Evolutionary conservation across 495 filamentous ascomycete species (phyloP), one percentile per base, ranked within the genome.

Genomic region (Hamigera avellanea): DNA sequence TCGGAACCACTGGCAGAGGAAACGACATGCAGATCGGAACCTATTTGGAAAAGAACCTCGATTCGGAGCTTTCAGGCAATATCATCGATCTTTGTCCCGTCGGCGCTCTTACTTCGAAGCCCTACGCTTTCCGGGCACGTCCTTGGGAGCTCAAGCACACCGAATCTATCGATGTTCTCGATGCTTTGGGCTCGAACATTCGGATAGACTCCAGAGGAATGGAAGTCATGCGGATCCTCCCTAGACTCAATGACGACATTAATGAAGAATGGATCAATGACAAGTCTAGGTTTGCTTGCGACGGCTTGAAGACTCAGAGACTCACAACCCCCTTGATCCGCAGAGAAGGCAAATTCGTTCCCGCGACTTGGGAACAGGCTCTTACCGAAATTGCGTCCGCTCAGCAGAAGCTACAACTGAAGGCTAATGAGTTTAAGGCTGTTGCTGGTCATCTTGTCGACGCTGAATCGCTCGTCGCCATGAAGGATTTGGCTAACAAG

Each of bases 241-340:
- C 91, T 12, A 73, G 91, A 46, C 72, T 96, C 33, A 98, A 96
- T 54, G 91, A 98, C 47, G 87, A 96, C 53, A 75, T 98, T 42
- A 98, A 98, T 57, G 91, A 98, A 62, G 91, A 96, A 62, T 98
- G 91, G 91, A 95, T 98, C 53, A 89, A 95, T 53, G 91, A 98
- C 67, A 98, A 98, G 68, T 81, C 86, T 15, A 74, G 91, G 19
- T 98, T 96, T 59, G 89, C 91, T 6, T 95, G 87, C 57, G 91
- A 98, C 62, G 91, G 89, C n/a, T 65, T 98, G 42, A 88, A 81
- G 71, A 95, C 87, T 21, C 91, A 98, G 57, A 71, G 91, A 39
- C 69, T 98, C 15, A 95, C 91, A 21, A 91, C 85, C 29, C 91
- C 91, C 3, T 64, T 98, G 27, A 82, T 95, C 44, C 83, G 93